Evolutionary conservation across 345 rosid species (phyloP), one percentile per base, ranked within the genome.

Genomic region (Eucalyptus virginea): DNA sequence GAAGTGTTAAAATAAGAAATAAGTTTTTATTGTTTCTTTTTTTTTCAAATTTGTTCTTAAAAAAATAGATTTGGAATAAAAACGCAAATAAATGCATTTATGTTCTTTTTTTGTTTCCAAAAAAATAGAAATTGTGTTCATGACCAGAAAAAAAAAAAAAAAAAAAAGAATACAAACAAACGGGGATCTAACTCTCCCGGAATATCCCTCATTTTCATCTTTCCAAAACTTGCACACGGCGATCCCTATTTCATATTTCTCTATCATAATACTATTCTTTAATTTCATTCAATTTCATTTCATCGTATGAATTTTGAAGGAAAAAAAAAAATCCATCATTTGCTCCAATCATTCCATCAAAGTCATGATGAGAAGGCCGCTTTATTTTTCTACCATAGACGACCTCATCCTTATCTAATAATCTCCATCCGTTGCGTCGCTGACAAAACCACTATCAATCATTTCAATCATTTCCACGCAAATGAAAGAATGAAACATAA

Each of bases 101-200:
- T 4, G 0, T 47, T 47, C 5, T 4, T 47, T 47, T 47, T 47
- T 47, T 11, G 0, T 47, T 47, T 11, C 2, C 4, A 47, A 47
- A 47, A 47, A 47, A 11, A 47, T 0, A 47, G 1, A 47, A 47
- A 47, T 47, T 47, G 0, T 47, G 49, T 47, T 47, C 49, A 47
- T 11, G 48, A 47, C 4, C 48, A 11, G 11, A 45, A 45, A 10
- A 47, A 47, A 47, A 11, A 47, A 10, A 47, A n/a, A n/a, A n/a
- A n/a, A n/a, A n/a, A n/a, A n/a, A n/a, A n/a, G n/a, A 4, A 9
- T 47, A 47, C 1, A 47, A 47, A 47, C 49, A 47, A 47, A 47
- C 49, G 1, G 0, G 49, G n/a, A n/a, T n/a, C n/a, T n/a, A n/a
- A n/a, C n/a, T 65, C 77, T 28, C 19, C 1, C 17, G 6, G 1